Percentiles rank a stretch among this genome's conserved stretches.
These are phyloP conservation scores for Hibiscus trionum DNA, from an alignment of 345 rosid genomes.

Conservation along the genomic window DNA sequence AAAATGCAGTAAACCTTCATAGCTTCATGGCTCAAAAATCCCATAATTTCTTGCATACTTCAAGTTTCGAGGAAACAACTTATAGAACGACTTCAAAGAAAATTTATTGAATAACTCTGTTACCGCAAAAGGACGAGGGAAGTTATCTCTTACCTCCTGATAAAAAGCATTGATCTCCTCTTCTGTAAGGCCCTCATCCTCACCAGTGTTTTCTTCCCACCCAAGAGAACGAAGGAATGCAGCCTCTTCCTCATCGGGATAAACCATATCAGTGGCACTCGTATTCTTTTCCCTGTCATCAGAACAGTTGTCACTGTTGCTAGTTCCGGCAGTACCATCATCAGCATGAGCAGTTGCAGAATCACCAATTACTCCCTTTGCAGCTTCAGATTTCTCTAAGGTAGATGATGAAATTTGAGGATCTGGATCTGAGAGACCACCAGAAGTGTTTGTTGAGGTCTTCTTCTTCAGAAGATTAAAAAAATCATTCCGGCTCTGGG, in stretches of 20 bases:
- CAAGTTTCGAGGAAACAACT: neutral
- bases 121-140: neutral
- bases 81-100: too few species aligned
- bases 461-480: conserved; percentile 73
- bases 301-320: conserved; percentile 35
- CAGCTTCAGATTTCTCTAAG: conserved; percentile 30
- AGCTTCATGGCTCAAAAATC: neutral
- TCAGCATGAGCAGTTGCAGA: conserved; percentile 31
- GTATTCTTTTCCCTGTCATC: conserved; percentile 19
- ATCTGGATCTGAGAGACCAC: conserved; percentile 23
- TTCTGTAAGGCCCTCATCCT: conserved; percentile 77
- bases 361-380: conserved; percentile 33
- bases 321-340: conserved; percentile 31
- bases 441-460: conserved; percentile 35
- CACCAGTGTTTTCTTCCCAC: conserved; percentile 77
- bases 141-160: conserved; percentile 47
- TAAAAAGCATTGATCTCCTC: conserved; percentile 71
- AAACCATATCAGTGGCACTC: conserved; percentile 21
- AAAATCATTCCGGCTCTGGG: conserved; percentile 80
- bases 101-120: too few species aligned
- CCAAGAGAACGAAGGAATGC: conserved; percentile 90
- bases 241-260: conserved; percentile 62
- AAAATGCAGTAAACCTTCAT: neutral
- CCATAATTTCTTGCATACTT: neutral
- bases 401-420: conserved; percentile 23